phyloP scores from a whole-genome alignment of 2,329 filamentous ascomycete species.

The Mycosphaerella sp. region DNA sequence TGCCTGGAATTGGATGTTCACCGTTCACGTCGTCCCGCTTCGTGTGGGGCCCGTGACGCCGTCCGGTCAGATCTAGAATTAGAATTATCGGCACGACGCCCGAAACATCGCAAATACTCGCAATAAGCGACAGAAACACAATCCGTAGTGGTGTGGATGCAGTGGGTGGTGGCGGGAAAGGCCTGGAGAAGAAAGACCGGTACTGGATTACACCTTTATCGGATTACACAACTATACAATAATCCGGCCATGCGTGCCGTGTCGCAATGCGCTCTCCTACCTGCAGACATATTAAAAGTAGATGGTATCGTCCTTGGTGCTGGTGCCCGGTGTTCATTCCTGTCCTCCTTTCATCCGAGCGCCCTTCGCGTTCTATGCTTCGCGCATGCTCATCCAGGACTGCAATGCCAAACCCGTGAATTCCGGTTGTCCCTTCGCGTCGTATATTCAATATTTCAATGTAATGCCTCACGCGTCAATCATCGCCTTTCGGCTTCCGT shows the following conservation, averaged over 20 bases:
- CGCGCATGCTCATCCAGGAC: neutral
- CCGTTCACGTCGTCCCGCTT: too few species aligned
- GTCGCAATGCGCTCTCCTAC: slow-evolving; percentile 1
- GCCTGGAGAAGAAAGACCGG: too few species aligned
- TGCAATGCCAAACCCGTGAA: neutral
- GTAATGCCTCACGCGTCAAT: slow-evolving; percentile 1
- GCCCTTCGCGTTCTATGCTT: neutral
- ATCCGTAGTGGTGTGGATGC: too few species aligned
- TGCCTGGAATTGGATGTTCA: too few species aligned
- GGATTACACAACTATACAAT: slow-evolving; percentile 3
- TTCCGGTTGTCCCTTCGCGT: neutral
- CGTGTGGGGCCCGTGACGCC: too few species aligned
- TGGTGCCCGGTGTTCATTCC: neutral
- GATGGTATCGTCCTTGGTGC: slow-evolving; percentile 3
- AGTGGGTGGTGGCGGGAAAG: too few species aligned
- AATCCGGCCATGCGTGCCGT: neutral
- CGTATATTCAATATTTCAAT: neutral
- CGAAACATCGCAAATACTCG: too few species aligned
- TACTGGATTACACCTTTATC: neutral
- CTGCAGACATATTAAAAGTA: slow-evolving; percentile 4
- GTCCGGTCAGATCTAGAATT: too few species aligned
- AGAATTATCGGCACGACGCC: too few species aligned
- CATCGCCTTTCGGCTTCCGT: slow-evolving; percentile 3
- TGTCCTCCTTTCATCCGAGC: neutral
- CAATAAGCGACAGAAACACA: too few species aligned